These are phyloP conservation scores for Hysterium pulicare DNA, from an alignment of 2,329 filamentous ascomycete genomes.

Conservation along the genomic window DNA sequence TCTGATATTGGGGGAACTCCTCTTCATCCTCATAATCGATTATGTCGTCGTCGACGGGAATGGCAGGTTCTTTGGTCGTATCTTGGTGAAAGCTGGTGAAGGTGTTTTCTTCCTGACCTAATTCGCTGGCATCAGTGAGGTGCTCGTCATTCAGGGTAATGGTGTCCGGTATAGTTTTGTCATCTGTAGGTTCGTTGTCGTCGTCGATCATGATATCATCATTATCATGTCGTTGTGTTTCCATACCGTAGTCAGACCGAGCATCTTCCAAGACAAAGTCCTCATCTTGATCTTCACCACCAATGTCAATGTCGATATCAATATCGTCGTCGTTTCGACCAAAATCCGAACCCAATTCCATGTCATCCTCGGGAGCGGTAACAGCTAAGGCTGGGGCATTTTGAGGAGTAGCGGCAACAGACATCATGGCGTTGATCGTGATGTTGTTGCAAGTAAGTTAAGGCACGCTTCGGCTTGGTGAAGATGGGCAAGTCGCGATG, in stretches of 20 bases:
- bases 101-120: constrained; percentile 8
- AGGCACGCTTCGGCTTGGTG: background rate
- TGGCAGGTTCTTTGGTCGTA: constrained; percentile 1
- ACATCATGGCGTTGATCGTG: constrained; percentile 3
- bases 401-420: constrained; percentile 8
- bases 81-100: too few species aligned
- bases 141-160: constrained; percentile 11
- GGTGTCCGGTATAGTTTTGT: constrained; percentile 7
- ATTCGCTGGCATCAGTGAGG: constrained; percentile 11
- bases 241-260: constrained; percentile 20
- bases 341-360: constrained; percentile 54
- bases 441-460: too few species aligned
- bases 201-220: constrained; percentile 38
- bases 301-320: constrained; percentile 59
- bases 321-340: constrained; percentile 49
- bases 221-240: constrained; percentile 13
- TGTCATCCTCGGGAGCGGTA: constrained; percentile 47
- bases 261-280: constrained; percentile 57
- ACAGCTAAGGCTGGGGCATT: constrained; percentile 22
- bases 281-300: constrained; percentile 44
- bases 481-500: background rate
- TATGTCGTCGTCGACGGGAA: constrained; percentile 25
- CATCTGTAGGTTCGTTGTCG: constrained; percentile 20
- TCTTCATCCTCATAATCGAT: constrained; percentile 28
- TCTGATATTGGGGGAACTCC: constrained; percentile 12